Percentiles rank a stretch among this genome's conserved stretches.
phyloP scores from a whole-genome alignment of 495 filamentous ascomycete genomes.

The Xylaria telfairii region DNA sequence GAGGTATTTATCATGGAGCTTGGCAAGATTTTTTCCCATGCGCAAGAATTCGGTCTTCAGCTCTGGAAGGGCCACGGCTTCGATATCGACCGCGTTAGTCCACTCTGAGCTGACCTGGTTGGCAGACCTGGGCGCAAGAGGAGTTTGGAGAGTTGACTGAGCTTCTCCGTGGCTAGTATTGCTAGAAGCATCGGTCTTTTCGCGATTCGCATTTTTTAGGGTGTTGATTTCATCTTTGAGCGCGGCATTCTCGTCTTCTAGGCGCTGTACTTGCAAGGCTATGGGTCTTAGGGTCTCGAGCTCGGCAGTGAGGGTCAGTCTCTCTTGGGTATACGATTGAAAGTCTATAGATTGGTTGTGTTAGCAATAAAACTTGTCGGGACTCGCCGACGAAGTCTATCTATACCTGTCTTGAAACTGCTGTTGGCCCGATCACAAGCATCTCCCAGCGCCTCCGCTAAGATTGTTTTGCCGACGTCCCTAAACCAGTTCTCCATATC shows the following conservation, averaged over 20 bases:
- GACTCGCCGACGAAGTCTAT: not conserved
- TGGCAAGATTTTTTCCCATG: slow-evolving; percentile 34
- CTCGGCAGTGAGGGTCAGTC: slow-evolving; percentile 34
- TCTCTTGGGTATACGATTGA: slow-evolving; percentile 27
- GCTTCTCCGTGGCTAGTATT: not conserved
- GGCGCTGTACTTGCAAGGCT: slow-evolving; percentile 32
- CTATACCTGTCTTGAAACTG: slow-evolving; percentile 46
- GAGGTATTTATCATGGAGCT: slow-evolving; percentile 33
- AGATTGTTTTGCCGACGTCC: slow-evolving; percentile 42
- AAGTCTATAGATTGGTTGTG: not conserved
- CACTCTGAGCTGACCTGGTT: slow-evolving; percentile 27
- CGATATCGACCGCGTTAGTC: slow-evolving; percentile 27
- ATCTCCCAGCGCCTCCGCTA: slow-evolving; percentile 48
- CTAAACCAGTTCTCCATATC: slow-evolving; percentile 49
- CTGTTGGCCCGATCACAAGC: slow-evolving; percentile 47
- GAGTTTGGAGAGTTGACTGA: slow-evolving; percentile 23
- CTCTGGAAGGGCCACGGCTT: slow-evolving; percentile 29
- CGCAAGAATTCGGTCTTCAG: slow-evolving; percentile 41
- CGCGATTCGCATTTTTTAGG: slow-evolving; percentile 21
- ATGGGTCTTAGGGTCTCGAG: slow-evolving; percentile 38
- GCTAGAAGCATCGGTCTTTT: not conserved
- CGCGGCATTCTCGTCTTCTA: slow-evolving; percentile 44
- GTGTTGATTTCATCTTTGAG: slow-evolving; percentile 42
- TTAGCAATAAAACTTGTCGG: not conserved
- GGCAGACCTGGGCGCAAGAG: slow-evolving; percentile 34